Evolutionary conservation across 2,329 filamentous ascomycete genomes (phyloP).

Genomic region (Achaetomium macrosporum): DNA sequence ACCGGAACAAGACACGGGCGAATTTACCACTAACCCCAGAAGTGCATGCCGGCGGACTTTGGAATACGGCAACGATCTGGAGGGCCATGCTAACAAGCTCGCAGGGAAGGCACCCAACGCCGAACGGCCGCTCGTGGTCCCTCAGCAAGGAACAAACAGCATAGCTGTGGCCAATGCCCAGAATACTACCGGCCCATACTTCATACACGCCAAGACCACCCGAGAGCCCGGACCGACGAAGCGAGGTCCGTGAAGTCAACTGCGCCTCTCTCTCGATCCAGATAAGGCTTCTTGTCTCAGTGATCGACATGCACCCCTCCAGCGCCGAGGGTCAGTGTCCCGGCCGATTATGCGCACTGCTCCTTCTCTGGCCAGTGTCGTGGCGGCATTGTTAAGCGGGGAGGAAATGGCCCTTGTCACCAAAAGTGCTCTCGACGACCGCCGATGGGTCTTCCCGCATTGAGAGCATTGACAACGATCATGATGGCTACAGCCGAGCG

Average conservation of each 20-base stretch:
- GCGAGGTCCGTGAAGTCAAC: constrained; percentile 13
- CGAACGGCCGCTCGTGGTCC: neutral
- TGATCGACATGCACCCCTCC: constrained; percentile 20
- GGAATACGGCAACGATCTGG: too few relatives aligned
- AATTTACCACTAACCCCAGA: too few relatives aligned
- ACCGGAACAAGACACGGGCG: too few relatives aligned
- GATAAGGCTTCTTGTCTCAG: constrained; percentile 20
- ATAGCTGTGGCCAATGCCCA: neutral
- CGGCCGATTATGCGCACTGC: constrained; percentile 3
- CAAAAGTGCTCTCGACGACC: neutral
- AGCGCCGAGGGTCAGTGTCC: constrained; percentile 19
- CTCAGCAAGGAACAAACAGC: neutral
- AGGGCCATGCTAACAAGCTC: too few relatives aligned
- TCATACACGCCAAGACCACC: constrained; percentile 15
- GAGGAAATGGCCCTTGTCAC: neutral
- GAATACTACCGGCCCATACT: constrained; percentile 2
- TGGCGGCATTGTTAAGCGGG: constrained; percentile 1
- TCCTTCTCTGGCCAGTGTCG: constrained; percentile 3
- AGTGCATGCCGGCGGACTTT: too few relatives aligned
- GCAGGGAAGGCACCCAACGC: too few relatives aligned
- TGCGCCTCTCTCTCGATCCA: constrained; percentile 20
- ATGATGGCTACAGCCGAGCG: constrained; percentile 1
- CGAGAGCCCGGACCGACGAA: constrained; percentile 17
- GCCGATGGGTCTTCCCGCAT: constrained; percentile 13
- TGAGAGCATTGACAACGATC: constrained; percentile 15